phyloP scores from a whole-genome alignment of 2,329 filamentous ascomycete genomes.

The Pseudocercospora vitis region DNA sequence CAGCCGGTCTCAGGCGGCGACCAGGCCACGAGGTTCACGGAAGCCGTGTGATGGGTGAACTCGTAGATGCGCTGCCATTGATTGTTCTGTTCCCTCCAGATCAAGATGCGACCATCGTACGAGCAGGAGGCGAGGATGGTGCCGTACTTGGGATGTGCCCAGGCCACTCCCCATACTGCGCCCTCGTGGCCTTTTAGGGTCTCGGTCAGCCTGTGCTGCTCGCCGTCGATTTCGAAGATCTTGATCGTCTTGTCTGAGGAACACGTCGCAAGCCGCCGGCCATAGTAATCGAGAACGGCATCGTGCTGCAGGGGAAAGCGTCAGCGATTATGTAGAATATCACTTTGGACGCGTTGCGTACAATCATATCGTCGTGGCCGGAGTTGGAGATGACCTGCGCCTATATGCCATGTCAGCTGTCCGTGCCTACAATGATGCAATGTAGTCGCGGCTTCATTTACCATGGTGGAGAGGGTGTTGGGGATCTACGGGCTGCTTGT shows the following conservation, averaged over 20 bases:
- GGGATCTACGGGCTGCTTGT: neutral
- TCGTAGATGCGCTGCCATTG: conserved; percentile 79
- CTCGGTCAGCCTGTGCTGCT: conserved; percentile 83
- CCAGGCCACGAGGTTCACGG: conserved; percentile 96
- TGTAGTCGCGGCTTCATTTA: conserved; percentile 1
- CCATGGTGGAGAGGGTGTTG: neutral
- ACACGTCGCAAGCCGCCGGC: conserved; percentile 91
- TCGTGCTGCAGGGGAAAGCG: conserved; percentile 67
- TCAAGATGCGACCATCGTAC: conserved; percentile 97
- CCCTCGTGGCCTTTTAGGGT: conserved; percentile 98
- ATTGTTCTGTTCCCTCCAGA: conserved; percentile 82
- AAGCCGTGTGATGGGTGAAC: conserved; percentile 89
- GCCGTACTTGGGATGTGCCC: conserved; percentile 98
- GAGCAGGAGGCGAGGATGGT: conserved; percentile 94
- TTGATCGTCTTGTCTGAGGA: conserved; percentile 98
- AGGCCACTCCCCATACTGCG: conserved; percentile 95
- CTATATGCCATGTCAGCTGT: conserved; percentile 42
- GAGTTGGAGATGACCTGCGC: conserved; percentile 80
- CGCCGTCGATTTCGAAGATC: conserved; percentile 96
- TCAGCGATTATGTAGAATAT: neutral
- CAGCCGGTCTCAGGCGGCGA: conserved; percentile 95
- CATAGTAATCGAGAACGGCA: conserved; percentile 98
- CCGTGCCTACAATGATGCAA: conserved; percentile 12
- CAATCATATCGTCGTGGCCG: conserved; percentile 99
- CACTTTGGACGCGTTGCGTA: conserved; percentile 57